These are phyloP conservation scores for Beta macrorhiza DNA, from an alignment of 179 eudicot genomes.

Conservation along the genomic window DNA sequence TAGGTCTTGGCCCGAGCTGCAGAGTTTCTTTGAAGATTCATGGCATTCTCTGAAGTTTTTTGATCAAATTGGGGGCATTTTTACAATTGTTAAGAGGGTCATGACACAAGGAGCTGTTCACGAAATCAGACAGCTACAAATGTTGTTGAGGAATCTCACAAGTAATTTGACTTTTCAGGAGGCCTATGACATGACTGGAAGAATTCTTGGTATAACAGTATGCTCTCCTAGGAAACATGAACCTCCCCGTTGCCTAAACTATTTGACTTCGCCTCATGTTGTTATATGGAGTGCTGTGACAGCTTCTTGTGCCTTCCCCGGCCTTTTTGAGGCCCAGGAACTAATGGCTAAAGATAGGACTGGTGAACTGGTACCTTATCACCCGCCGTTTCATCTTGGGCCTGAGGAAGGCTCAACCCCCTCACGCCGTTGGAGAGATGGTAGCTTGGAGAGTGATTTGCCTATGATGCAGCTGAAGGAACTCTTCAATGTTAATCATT, in stretches of 20 bases:
- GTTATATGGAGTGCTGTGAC: slow-evolving; percentile 99
- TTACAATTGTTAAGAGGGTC: slow-evolving; percentile 65
- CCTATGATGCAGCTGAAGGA: slow-evolving; percentile 98
- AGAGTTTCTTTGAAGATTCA: slow-evolving; percentile 84
- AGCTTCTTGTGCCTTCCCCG: slow-evolving; percentile 98
- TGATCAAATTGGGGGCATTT: slow-evolving; percentile 85
- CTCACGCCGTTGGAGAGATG: slow-evolving; percentile 93
- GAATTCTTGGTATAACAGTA: slow-evolving; percentile 87
- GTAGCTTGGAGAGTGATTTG: slow-evolving; percentile 94
- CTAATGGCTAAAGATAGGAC: slow-evolving; percentile 91
- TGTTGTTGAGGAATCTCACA: slow-evolving; percentile 71
- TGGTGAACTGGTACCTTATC: slow-evolving; percentile 92
- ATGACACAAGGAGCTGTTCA: slow-evolving; percentile 83
- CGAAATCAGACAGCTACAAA: slow-evolving; percentile 82
- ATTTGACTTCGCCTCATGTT: slow-evolving; percentile 94
- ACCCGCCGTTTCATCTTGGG: slow-evolving; percentile 83
- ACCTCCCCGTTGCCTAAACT: slow-evolving; percentile 93
- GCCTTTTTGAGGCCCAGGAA: slow-evolving; percentile 98
- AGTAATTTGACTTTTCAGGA: slow-evolving; percentile 90
- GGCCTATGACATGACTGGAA: slow-evolving; percentile 92
- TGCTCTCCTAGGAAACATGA: slow-evolving; percentile 96
- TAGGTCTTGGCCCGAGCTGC: slow-evolving; percentile 97
- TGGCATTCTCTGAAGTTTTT: slow-evolving; percentile 86
- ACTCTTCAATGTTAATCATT: slow-evolving; percentile 94
- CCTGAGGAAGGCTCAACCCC: slow-evolving; percentile 69